Conservation (phyloP, 2,329 filamentous ascomycete species). For the Trichoderma brevicompactum region DNA sequence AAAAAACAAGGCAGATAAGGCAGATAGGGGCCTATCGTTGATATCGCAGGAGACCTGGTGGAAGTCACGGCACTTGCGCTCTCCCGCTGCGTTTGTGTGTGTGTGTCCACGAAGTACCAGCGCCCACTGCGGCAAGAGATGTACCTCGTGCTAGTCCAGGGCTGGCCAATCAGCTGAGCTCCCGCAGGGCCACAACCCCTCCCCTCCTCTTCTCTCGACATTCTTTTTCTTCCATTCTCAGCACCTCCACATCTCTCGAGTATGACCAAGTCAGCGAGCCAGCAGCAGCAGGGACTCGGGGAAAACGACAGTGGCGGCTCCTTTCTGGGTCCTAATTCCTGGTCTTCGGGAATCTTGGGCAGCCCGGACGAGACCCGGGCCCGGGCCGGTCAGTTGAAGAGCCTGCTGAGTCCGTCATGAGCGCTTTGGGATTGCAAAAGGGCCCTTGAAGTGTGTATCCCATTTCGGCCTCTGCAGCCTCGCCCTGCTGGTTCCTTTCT, state of each 20-base stretch:
- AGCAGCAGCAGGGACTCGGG: not conserved
- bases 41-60: not conserved
- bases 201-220: slow-evolving; percentile 5
- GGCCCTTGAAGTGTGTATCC: not conserved
- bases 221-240: not conserved
- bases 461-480: not conserved
- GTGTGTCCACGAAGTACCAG: not conserved
- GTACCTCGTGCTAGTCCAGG: not conserved
- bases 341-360: slow-evolving; percentile 10
- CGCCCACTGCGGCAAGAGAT: not conserved
- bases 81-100: not conserved
- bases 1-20: not conserved
- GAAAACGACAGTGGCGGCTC: not conserved
- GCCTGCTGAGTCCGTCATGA: slow-evolving; percentile 15
- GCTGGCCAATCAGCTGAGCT: slow-evolving; percentile 16
- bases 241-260: not conserved
- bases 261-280: not conserved
- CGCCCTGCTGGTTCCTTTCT: not conserved
- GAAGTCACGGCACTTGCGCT: slow-evolving; percentile 18
- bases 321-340: not conserved
- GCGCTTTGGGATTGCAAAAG: not conserved
- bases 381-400: slow-evolving; percentile 11
- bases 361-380: slow-evolving; percentile 10
- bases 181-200: not conserved
- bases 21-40: not conserved